phyloP scores from a whole-genome alignment of 2,329 filamentous ascomycete species.

The Aspergillus pseudotamarii region DNA sequence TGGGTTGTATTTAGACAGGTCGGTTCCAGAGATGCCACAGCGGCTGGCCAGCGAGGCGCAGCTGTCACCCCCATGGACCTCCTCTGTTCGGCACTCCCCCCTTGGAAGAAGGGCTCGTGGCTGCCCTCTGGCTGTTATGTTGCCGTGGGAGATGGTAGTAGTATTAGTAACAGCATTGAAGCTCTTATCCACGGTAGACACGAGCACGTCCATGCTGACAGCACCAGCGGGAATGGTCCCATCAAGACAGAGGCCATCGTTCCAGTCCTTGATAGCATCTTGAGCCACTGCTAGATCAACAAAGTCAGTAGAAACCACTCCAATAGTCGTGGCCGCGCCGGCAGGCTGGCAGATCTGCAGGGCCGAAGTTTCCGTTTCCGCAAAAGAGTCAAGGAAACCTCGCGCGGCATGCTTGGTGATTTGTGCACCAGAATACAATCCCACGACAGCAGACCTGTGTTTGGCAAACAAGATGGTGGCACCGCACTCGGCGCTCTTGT shows the following conservation, averaged over 20 bases:
- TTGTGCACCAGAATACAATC: not conserved
- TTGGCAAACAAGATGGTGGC: not conserved
- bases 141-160: not conserved
- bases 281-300: not conserved
- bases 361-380: not conserved
- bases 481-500: not conserved
- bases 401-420: not conserved
- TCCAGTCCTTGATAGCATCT: not conserved
- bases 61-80: slow-evolving; percentile 3
- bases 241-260: not conserved
- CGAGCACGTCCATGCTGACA: not conserved
- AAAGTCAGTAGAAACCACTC: not conserved
- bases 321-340: not conserved
- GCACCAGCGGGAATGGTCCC: not conserved
- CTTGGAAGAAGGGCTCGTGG: not conserved
- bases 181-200: not conserved
- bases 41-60: slow-evolving; percentile 9
- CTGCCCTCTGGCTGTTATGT: not conserved
- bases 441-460: not conserved
- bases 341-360: not conserved
- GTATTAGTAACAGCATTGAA: not conserved
- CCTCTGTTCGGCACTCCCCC: not conserved
- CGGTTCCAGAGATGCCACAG: slow-evolving; percentile 12
- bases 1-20: slow-evolving; percentile 14
- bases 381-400: not conserved